phyloP scores from a whole-genome alignment of 2,329 filamentous ascomycete species.

The Aaosphaeria pasadenensis region DNA sequence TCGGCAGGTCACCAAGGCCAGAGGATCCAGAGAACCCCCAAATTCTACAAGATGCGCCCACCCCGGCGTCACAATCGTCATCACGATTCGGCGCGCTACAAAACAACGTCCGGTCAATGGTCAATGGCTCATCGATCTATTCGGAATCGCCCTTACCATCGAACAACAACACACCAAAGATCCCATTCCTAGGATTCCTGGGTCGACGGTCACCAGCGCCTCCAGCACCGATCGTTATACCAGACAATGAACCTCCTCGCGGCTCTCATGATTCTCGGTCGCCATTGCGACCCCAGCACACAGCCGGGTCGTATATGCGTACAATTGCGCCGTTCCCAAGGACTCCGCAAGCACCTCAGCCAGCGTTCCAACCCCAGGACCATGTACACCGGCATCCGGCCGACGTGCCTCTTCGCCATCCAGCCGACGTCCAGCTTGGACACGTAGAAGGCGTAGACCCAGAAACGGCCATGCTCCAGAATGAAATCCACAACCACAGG shows the following conservation, averaged over 20 bases:
- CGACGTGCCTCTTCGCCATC: slow-evolving; percentile 28
- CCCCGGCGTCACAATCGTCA: slow-evolving; percentile 14
- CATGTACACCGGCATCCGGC: slow-evolving; percentile 30
- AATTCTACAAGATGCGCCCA: slow-evolving; percentile 2
- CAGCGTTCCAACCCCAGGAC: neutral
- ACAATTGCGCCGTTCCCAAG: slow-evolving; percentile 21
- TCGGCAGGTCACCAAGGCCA: slow-evolving; percentile 32
- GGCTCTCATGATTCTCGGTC: slow-evolving; percentile 25
- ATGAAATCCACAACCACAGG: slow-evolving; percentile 41
- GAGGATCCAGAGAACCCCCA: slow-evolving; percentile 18
- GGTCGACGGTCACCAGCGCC: slow-evolving; percentile 24
- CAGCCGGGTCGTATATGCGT: slow-evolving; percentile 33
- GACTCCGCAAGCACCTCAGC: slow-evolving; percentile 16
- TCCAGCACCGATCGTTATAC: slow-evolving; percentile 17
- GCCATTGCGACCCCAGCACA: slow-evolving; percentile 31
- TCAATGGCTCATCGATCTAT: slow-evolving; percentile 37
- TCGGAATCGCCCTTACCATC: slow-evolving; percentile 29
- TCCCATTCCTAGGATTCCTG: slow-evolving; percentile 30
- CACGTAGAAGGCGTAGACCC: slow-evolving; percentile 46
- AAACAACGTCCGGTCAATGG: slow-evolving; percentile 22
- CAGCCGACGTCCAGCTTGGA: slow-evolving; percentile 26
- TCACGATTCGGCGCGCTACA: slow-evolving; percentile 17
- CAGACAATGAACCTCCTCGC: slow-evolving; percentile 16
- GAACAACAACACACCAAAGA: slow-evolving; percentile 30
- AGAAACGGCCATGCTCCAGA: slow-evolving; percentile 49